phyloP scores from a whole-genome alignment of 2,329 filamentous ascomycete genomes.

The Pseudogymnoascus sp. region DNA sequence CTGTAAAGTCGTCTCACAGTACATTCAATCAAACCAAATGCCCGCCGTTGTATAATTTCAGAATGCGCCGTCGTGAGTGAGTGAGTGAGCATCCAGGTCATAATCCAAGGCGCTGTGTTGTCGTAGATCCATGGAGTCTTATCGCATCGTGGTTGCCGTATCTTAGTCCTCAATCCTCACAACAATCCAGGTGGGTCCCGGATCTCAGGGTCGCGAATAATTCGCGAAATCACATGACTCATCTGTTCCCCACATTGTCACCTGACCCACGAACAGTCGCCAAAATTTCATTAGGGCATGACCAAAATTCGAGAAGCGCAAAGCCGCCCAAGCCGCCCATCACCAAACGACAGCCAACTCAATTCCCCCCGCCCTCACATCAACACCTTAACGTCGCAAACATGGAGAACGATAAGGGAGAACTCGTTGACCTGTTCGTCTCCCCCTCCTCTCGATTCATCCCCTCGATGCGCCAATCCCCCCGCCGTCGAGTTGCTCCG shows the following conservation, averaged over 20 bases:
- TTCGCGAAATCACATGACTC: constrained; percentile 7
- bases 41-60: not conserved
- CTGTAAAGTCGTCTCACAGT: not conserved
- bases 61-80: not conserved
- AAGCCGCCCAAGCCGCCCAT: constrained; percentile 7
- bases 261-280: constrained; percentile 10
- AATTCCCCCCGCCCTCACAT: constrained; percentile 24
- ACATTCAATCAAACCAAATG: not conserved
- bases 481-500: constrained; percentile 12
- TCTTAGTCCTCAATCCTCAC: not conserved
- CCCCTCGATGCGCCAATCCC: constrained; percentile 8
- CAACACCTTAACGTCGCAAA: constrained; percentile 40
- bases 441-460: not conserved
- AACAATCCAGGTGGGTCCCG: not conserved
- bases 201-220: constrained; percentile 1
- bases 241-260: not conserved
- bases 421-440: constrained; percentile 96
- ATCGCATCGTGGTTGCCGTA: not conserved
- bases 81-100: not conserved
- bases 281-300: constrained; percentile 9
- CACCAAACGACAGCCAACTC: constrained; percentile 13
- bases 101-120: not conserved
- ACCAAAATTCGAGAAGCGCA: constrained; percentile 9
- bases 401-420: constrained; percentile 99
- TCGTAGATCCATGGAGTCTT: not conserved